Evolutionary conservation across 257 asterid genomes (phyloP).

Genomic region (Verbascum thapsus): DNA sequence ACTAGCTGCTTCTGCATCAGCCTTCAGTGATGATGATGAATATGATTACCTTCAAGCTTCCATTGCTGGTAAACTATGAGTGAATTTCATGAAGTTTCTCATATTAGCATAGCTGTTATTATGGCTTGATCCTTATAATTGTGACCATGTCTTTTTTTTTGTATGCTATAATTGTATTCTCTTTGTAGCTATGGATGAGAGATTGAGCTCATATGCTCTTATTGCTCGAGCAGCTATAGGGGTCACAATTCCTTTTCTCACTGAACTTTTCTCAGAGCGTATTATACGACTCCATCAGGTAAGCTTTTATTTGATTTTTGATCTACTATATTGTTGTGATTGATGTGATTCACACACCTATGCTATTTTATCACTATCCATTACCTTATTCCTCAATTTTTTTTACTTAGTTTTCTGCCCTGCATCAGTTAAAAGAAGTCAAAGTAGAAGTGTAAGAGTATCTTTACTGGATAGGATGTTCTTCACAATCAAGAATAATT

Average conservation of each 20-base stretch:
- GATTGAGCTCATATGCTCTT: slow-evolving; percentile 92
- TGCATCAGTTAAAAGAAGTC: background rate
- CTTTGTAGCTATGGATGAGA: slow-evolving; percentile 93
- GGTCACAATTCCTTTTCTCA: slow-evolving; percentile 66
- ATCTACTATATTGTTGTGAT: slow-evolving; percentile 19
- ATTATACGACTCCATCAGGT: slow-evolving; percentile 82
- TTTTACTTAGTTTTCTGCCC: slow-evolving; percentile 9
- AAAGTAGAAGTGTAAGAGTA: slow-evolving; percentile 8
- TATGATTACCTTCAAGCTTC: slow-evolving; percentile 75
- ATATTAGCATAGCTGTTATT: slow-evolving; percentile 10
- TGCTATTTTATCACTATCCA: background rate
- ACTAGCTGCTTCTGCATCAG: slow-evolving; percentile 84
- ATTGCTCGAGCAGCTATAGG: slow-evolving; percentile 92
- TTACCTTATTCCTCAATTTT: slow-evolving; percentile 3
- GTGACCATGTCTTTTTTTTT: slow-evolving; percentile 19
- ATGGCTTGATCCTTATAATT: slow-evolving; percentile 22
- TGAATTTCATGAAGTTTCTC: slow-evolving; percentile 17
- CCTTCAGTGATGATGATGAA: slow-evolving; percentile 68
- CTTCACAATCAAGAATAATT: background rate
- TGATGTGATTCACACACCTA: background rate
- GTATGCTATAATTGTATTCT: slow-evolving; percentile 29
- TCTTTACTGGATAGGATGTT: slow-evolving; percentile 2
- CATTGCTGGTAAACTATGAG: slow-evolving; percentile 53
- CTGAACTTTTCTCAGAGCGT: slow-evolving; percentile 66
- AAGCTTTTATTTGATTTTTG: slow-evolving; percentile 3